These are phyloP conservation scores for Cyclotella baltica DNA, from an alignment of 108 stramenopile genomes.

Conservation along the genomic window DNA sequence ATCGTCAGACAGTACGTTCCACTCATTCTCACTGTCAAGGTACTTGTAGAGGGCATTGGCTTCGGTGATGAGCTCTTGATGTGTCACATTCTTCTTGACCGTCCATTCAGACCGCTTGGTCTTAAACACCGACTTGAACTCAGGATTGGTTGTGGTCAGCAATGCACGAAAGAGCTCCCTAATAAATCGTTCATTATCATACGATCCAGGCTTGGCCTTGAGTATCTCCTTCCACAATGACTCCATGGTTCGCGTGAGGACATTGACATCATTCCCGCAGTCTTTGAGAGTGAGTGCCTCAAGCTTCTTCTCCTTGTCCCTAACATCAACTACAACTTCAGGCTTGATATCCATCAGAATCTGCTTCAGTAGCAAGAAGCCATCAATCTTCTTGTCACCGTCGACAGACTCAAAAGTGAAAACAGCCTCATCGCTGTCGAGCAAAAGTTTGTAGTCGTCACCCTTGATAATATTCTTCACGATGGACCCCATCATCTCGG, in stretches of 20 bases:
- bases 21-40: background rate
- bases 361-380: constrained; percentile 7
- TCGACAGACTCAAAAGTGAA: background rate
- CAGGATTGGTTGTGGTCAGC: background rate
- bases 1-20: background rate
- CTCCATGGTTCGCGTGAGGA: background rate
- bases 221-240: background rate
- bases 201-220: constrained; percentile 1
- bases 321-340: constrained; percentile 9
- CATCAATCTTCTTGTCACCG: constrained; percentile 2
- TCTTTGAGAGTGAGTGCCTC: background rate
- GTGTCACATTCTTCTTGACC: background rate
- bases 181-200: constrained; percentile 13
- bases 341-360: constrained; percentile 20
- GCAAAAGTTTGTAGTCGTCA: background rate
- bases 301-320: background rate
- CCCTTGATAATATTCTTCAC: background rate
- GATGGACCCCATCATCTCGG: background rate
- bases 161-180: constrained; percentile 19
- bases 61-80: background rate
- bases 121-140: background rate
- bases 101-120: background rate
- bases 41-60: background rate
- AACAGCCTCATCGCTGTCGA: background rate
- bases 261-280: constrained; percentile 1